A percentile compares a stretch with the other conserved stretches of the same genome.
Evolutionary conservation across 2,329 filamentous ascomycete species (phyloP).

Genomic region (Aspergillus viridinutans): DNA sequence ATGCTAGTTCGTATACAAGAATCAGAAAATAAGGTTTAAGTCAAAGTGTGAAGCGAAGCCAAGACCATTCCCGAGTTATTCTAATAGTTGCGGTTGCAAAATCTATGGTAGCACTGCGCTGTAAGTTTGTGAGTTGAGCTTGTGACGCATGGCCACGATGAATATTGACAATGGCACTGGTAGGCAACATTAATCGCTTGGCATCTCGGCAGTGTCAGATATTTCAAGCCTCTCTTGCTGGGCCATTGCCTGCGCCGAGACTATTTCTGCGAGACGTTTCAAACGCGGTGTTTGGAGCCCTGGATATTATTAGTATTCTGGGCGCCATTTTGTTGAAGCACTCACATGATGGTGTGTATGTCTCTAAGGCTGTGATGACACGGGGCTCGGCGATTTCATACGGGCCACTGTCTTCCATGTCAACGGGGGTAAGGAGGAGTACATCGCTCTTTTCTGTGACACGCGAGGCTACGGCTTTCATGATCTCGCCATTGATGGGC

Average conservation of each 20-base stretch:
- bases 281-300: constrained; percentile 94
- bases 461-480: constrained; percentile 96
- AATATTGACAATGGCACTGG: constrained; percentile 14
- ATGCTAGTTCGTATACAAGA: neutral
- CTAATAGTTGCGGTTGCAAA: neutral
- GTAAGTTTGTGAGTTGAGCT: neutral
- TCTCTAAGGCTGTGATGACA: constrained; percentile 93
- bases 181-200: constrained; percentile 25
- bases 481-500: constrained; percentile 98
- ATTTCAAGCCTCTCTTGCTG: constrained; percentile 81
- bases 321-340: constrained; percentile 16
- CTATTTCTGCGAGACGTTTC: constrained; percentile 96
- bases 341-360: constrained; percentile 96
- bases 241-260: constrained; percentile 91
- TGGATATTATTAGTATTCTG: constrained; percentile 41
- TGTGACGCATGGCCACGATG: neutral
- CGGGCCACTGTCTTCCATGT: constrained; percentile 98
- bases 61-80: neutral
- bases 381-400: constrained; percentile 98
- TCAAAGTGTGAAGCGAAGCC: neutral
- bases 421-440: constrained; percentile 84
- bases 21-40: neutral
- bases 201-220: constrained; percentile 23
- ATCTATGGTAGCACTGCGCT: neutral
- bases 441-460: constrained; percentile 99